phyloP scores from a whole-genome alignment of 2,329 filamentous ascomycete genomes.

The Ophiobolus disseminans region DNA sequence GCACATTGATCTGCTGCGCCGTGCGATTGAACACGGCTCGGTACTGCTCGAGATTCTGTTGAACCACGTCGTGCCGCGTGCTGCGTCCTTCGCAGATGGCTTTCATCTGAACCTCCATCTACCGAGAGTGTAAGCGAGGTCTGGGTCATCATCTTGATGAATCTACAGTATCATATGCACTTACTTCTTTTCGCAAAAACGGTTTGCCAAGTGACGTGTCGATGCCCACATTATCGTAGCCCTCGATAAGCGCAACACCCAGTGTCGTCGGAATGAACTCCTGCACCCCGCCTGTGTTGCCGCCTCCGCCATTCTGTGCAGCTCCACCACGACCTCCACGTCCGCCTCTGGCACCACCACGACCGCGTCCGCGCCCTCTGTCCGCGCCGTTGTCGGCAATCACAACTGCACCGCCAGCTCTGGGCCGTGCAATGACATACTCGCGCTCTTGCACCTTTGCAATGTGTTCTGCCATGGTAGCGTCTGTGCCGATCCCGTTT shows the following conservation, averaged over 20 bases:
- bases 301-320: slow-evolving; percentile 49
- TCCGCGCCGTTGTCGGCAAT: slow-evolving; percentile 50
- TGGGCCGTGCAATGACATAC: slow-evolving; percentile 76
- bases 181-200: slow-evolving; percentile 85
- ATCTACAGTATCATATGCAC: slow-evolving; percentile 21
- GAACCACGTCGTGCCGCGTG: slow-evolving; percentile 75
- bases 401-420: slow-evolving; percentile 42
- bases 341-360: slow-evolving; percentile 37
- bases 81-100: slow-evolving; percentile 89
- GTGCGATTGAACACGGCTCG: slow-evolving; percentile 84
- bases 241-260: slow-evolving; percentile 88
- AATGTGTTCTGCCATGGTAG: slow-evolving; percentile 99
- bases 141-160: neutral
- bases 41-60: slow-evolving; percentile 86
- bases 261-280: slow-evolving; percentile 94
- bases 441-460: slow-evolving; percentile 90
- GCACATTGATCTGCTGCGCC: slow-evolving; percentile 72
- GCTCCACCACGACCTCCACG: slow-evolving; percentile 57
- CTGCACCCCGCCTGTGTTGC: slow-evolving; percentile 63
- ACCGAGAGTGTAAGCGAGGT: slow-evolving; percentile 20
- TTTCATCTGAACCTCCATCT: slow-evolving; percentile 96
- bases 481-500: slow-evolving; percentile 97
- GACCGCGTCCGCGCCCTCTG: slow-evolving; percentile 53
- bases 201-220: slow-evolving; percentile 94
- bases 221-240: slow-evolving; percentile 92